These are phyloP conservation scores for Ramularia endophylla DNA, from an alignment of 2,329 filamentous ascomycete genomes.

Conservation along the genomic window DNA sequence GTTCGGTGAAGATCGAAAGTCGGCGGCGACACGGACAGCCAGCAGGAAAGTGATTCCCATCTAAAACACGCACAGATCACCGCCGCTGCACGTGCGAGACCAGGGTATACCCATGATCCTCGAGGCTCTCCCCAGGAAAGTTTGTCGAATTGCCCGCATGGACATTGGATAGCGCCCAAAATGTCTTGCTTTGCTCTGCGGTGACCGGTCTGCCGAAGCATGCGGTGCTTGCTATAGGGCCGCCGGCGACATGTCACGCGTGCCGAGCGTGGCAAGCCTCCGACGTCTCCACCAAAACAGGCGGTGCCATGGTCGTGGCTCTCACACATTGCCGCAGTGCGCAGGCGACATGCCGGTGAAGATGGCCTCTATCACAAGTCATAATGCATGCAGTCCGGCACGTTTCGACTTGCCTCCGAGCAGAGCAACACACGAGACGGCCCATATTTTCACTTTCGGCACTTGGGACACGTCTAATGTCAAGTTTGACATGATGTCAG, in stretches of 20 bases:
- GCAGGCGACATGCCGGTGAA: too few relatives aligned
- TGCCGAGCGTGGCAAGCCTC: too few relatives aligned
- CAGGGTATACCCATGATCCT: constrained; percentile 16
- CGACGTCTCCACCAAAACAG: too few relatives aligned
- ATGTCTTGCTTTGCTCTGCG: constrained; percentile 6
- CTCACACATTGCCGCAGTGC: too few relatives aligned
- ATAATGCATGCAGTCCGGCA: too few relatives aligned
- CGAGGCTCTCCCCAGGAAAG: constrained; percentile 12
- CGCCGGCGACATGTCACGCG: too few relatives aligned
- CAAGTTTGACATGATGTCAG: constrained; percentile 16
- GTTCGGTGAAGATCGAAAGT: neutral
- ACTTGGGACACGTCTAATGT: constrained; percentile 17
- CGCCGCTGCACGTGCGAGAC: constrained; percentile 16
- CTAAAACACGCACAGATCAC: constrained; percentile 16
- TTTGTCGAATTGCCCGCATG: constrained; percentile 16
- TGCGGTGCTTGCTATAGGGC: too few relatives aligned
- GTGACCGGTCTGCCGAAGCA: neutral
- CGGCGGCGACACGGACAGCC: neutral
- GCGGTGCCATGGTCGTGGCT: too few relatives aligned
- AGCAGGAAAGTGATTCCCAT: constrained; percentile 11
- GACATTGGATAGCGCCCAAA: constrained; percentile 9
- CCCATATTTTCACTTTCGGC: constrained; percentile 12
- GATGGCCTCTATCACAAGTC: too few relatives aligned
- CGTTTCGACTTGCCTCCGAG: constrained; percentile 9
- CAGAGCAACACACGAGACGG: too few relatives aligned